phyloP scores from a whole-genome alignment of 2,329 filamentous ascomycete genomes.

The Pleoardoris graminearum region DNA sequence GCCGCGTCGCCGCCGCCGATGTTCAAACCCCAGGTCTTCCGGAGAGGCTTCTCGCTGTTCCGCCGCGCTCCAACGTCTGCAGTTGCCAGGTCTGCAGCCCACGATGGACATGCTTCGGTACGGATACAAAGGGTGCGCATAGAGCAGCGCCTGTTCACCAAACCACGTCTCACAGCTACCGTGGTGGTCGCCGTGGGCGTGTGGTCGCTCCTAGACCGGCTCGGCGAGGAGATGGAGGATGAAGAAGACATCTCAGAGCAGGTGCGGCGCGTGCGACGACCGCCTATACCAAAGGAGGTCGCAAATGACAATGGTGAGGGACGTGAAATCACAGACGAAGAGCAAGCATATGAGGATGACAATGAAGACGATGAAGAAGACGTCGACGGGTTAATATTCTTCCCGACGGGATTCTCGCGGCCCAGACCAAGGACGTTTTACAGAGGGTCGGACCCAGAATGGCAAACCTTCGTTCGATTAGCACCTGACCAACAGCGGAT shows the following conservation, averaged over 20 bases:
- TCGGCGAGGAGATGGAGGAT: slow-evolving; percentile 30
- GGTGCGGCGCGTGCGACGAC: slow-evolving; percentile 7
- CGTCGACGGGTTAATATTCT: slow-evolving; percentile 46
- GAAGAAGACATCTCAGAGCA: slow-evolving; percentile 21
- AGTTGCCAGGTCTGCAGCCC: slow-evolving; percentile 30
- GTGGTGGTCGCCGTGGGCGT: slow-evolving; percentile 20
- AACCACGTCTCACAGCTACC: slow-evolving; percentile 32
- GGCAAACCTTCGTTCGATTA: slow-evolving; percentile 55
- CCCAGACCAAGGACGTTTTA: slow-evolving; percentile 49
- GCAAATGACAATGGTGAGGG: slow-evolving; percentile 17
- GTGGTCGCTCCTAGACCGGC: slow-evolving; percentile 26
- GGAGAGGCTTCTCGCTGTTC: slow-evolving; percentile 44
- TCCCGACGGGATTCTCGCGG: slow-evolving; percentile 54
- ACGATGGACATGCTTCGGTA: slow-evolving; percentile 36
- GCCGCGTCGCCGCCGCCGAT: slow-evolving; percentile 34
- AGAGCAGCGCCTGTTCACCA: slow-evolving; percentile 40
- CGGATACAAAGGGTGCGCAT: slow-evolving; percentile 49
- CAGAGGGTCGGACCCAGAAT: slow-evolving; percentile 57
- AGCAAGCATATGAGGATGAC: slow-evolving; percentile 30
- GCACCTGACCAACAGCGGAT: slow-evolving; percentile 48
- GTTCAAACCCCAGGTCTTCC: slow-evolving; percentile 44
- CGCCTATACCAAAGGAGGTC: not conserved
- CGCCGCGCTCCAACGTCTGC: slow-evolving; percentile 28
- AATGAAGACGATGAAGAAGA: slow-evolving; percentile 41
- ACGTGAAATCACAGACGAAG: slow-evolving; percentile 18